phyloP scores from a whole-genome alignment of 768 basidiomycete genomes.

The Boletus tylopilopsis region DNA sequence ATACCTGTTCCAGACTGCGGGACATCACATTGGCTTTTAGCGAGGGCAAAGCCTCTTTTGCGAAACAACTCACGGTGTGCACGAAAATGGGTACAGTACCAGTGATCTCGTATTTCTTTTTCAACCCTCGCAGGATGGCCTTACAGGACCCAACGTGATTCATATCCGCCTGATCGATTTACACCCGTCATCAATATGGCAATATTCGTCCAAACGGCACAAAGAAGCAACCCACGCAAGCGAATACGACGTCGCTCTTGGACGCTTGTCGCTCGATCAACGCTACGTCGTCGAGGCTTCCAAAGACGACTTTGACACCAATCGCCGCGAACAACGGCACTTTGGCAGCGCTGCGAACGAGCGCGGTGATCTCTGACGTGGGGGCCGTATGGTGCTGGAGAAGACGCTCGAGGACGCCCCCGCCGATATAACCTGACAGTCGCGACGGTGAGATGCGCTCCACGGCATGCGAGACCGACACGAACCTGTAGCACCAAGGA shows the following conservation, averaged over 20 bases:
- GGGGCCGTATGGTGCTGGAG: slow-evolving; percentile 14
- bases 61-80: slow-evolving; percentile 46
- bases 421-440: slow-evolving; percentile 27
- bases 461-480: not conserved
- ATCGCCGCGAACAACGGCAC: slow-evolving; percentile 5
- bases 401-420: slow-evolving; percentile 23
- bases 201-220: no score
- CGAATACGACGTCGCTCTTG: slow-evolving; percentile 40
- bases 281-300: slow-evolving; percentile 38
- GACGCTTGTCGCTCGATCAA: slow-evolving; percentile 41
- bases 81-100: slow-evolving; percentile 46
- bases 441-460: not conserved
- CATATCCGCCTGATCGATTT: slow-evolving; percentile 33
- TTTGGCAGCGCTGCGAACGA: slow-evolving; percentile 28
- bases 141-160: slow-evolving; percentile 43
- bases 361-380: slow-evolving; percentile 17
- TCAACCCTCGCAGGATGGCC: slow-evolving; percentile 49
- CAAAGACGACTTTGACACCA: slow-evolving; percentile 26
- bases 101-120: slow-evolving; percentile 39
- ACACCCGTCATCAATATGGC: not conserved
- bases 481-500: slow-evolving; percentile 44
- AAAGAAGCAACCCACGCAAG: slow-evolving; percentile 26
- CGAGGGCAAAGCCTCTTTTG: accelerated
- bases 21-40: no score
- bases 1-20: slow-evolving; percentile 47